A percentile compares a stretch with the other conserved stretches of the same genome.
Conservation (phyloP, 2,329 filamentous ascomycete genomes). For the Neofusicoccum umdonicola region DNA sequence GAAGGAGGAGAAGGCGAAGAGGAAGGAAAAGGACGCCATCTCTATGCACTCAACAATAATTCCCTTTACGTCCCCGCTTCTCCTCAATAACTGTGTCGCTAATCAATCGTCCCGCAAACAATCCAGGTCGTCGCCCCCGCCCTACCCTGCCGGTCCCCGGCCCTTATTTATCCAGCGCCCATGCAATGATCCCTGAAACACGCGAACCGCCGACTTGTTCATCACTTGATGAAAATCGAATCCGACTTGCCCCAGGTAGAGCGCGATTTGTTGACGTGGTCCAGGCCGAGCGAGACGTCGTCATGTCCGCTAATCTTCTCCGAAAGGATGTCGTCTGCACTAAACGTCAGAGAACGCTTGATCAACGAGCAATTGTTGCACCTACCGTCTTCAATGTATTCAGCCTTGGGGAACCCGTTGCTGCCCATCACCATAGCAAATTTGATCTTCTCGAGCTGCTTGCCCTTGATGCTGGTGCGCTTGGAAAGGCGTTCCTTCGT, state of each 20-base stretch:
- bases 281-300: conserved; percentile 50
- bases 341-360: conserved; percentile 17
- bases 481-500: conserved; percentile 94
- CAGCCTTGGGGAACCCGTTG: conserved; percentile 68
- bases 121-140: conserved; percentile 1
- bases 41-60: conserved; percentile 9
- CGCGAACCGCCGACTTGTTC: neutral
- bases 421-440: conserved; percentile 73
- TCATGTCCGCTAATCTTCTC: conserved; percentile 37
- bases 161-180: conserved; percentile 10
- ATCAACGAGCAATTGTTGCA: neutral
- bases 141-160: neutral
- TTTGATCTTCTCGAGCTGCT: conserved; percentile 98
- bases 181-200: conserved; percentile 12
- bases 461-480: conserved; percentile 91
- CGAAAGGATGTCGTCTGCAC: conserved; percentile 45
- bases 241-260: conserved; percentile 60
- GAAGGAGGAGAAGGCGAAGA: neutral
- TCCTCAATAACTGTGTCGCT: conserved; percentile 7
- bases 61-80: neutral
- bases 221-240: conserved; percentile 44
- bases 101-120: conserved; percentile 10
- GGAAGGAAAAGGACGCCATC: conserved; percentile 6
- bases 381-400: conserved; percentile 86
- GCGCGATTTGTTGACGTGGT: conserved; percentile 62